Base-by-base conservation (phyloP, 306 rosid genomes). In the Begonia fuchsioides region DNA sequence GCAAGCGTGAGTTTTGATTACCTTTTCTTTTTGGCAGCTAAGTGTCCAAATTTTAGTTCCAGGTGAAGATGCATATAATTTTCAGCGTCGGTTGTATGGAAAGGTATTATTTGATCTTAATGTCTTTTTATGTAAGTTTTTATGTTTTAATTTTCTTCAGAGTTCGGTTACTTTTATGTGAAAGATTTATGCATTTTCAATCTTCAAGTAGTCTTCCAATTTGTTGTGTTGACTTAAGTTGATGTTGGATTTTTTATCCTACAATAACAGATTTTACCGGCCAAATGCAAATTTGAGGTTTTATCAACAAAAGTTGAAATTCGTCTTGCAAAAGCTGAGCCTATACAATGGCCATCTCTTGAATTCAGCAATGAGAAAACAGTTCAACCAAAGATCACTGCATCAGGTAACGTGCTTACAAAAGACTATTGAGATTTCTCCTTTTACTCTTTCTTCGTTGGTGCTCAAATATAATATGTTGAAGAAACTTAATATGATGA, bases 251-350 rank as follows among this genome's bases (percentile, higher is more conserved):
- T 9, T 52, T 68, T 62, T 46, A 55, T 39, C 52, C 15, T 59
- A 17, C 47, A 56, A 39, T 19, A 63, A 55, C 81, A 87, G 94
- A 83, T 87, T 44, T 51, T 72, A 58, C 81, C 86, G 35, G 73
- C 74, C 18, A 61, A 61, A 57, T 71, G 88, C 68, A 72, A 71
- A 53, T 71, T 55, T 53, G 69, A 54, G 1, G 79, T 83, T 59
- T 60, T 83, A 58, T 53, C 75, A 40, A 87, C 96, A 17, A 87
- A 87, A 80, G 50, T 87, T 73, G 94, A 87, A 73, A 75, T 87
- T 44, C 82, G 65, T 56, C 82, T 87, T 39, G 77, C 64, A n/a
- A 87, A 87, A 72, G 87, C 74, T 18, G 94, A 83, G 47, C 39
- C 54, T 39, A 43, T 71, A 57, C 62, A 54, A 0, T 87, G 96